Percentiles rank a stretch among this genome's conserved stretches.
Conservation (phyloP, 257 asterid species). For the Primulina eburnea region DNA sequence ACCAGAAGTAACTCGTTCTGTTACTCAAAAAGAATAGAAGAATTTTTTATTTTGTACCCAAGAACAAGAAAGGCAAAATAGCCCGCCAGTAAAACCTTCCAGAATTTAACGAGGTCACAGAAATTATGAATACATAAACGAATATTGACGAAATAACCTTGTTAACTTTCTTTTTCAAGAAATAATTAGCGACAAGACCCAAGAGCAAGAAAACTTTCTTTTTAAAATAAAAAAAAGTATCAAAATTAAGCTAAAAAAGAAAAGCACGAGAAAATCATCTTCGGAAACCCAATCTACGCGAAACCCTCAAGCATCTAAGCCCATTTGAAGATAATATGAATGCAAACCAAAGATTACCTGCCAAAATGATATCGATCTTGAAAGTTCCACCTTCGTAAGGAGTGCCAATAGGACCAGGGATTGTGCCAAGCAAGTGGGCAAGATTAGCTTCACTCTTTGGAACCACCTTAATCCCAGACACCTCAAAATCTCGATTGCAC, state of each 20-base stretch:
- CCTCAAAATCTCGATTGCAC: constrained; percentile 74
- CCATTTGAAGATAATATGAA: neutral
- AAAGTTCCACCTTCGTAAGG: constrained; percentile 93
- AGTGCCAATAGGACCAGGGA: constrained; percentile 88
- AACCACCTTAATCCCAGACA: constrained; percentile 70
- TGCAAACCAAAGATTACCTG: constrained; percentile 40
- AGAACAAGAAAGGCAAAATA: neutral
- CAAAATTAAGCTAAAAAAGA: neutral
- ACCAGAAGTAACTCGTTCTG: neutral
- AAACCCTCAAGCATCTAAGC: neutral
- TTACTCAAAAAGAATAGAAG: neutral
- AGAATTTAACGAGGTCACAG: neutral
- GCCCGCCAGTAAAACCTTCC: neutral
- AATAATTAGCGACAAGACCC: neutral
- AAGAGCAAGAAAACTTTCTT: neutral
- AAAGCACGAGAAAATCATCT: neutral
- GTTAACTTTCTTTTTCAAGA: neutral
- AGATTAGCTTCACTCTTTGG: constrained; percentile 66
- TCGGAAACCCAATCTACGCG: neutral
- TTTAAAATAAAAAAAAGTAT: neutral
- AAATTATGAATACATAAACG: neutral
- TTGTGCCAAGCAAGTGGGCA: constrained; percentile 71
- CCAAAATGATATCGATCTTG: constrained; percentile 83
- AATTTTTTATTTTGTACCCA: neutral
- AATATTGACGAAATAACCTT: neutral